Base-by-base conservation (phyloP, 208 protist species). In the Leishmania major region DNA sequence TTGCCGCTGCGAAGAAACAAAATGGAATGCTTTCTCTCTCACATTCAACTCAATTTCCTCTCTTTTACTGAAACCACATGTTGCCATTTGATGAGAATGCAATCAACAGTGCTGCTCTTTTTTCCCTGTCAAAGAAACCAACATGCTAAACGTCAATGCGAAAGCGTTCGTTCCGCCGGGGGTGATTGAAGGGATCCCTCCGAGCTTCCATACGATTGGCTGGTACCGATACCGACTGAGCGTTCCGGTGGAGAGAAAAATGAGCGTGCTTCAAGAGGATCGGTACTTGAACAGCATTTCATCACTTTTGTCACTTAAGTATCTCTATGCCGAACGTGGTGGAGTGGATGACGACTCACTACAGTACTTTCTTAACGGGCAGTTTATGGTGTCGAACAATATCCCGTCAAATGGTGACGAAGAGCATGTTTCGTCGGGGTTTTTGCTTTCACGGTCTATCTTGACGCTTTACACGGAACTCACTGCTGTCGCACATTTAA, bases 71-170 rank as follows among this genome's bases (percentile, higher is more conserved):
- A 35, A 60, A 62, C 31, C 10, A 28, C 17, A 15, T 77, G 45
- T 17, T 62, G 13, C 37, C 7, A 7, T 60, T n/a, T 77, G 49
- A 77, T 60, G 4, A 47, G 13, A 71, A 43, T 73, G 19, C 49
- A n/a, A n/a, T 73, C 69, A 6, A 53, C 43, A 73, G 69, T 73
- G 28, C 0, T 73, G 43, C 25, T 51, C 43, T 73, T 49, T 49
- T 31, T 73, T 53, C 49, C 40, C 31, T 75, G 28, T 37, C 3
- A 76, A 64, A 77, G 51, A 77, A 35, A 31, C 15, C 49, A 81
- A 66, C 31, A 95, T 94, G 93, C 80, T 96, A 19, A 96, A 96
- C 80, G 85, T 85, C 28, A 95, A 96, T 87, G 92, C 92, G 4
- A 95, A 95, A 75, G 85, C 89, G n/a, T 95, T 96, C 85, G 86